Conservation (phyloP, 1,139 yeast genomes). For the Candida sojae region DNA sequence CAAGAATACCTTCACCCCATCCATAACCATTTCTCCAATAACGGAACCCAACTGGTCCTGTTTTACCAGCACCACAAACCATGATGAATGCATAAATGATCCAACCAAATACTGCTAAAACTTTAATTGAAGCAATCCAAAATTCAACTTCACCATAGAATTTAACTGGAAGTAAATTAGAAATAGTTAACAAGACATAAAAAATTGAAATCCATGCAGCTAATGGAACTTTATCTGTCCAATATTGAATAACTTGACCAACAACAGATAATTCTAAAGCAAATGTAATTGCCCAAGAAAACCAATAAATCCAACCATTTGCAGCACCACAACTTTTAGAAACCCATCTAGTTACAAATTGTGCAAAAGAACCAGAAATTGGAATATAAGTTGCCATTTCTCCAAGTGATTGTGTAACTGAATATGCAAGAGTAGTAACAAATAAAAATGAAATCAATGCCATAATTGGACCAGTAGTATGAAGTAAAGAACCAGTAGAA, state of each 20-base stretch:
- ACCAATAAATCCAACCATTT: conserved; percentile 85
- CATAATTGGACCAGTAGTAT: conserved; percentile 72
- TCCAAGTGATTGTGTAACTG: conserved; percentile 70
- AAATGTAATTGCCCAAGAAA: conserved; percentile 82
- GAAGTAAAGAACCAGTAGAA: conserved; percentile 55
- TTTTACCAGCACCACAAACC: conserved; percentile 71
- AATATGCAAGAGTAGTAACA: conserved; percentile 64
- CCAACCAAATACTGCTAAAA: conserved; percentile 72
- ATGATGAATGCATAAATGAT: conserved; percentile 64
- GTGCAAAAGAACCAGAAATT: conserved; percentile 63
- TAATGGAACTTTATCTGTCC: conserved; percentile 74
- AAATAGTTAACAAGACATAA: conserved; percentile 36
- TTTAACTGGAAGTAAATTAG: conserved; percentile 45
- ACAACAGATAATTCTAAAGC: conserved; percentile 81
- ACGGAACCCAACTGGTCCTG: conserved; percentile 78
- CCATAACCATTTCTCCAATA: conserved; percentile 96
- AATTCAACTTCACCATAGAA: conserved; percentile 51
- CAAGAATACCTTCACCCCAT: conserved; percentile 64
- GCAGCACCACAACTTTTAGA: conserved; percentile 78
- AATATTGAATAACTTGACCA: conserved; percentile 72
- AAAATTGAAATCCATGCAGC: conserved; percentile 80
- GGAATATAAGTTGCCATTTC: conserved; percentile 79
- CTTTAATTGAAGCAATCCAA: conserved; percentile 62
- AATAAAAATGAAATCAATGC: conserved; percentile 64
- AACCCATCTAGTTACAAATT: conserved; percentile 58